phyloP scores from a whole-genome alignment of 208 protist species.

The Leishmania arabica region DNA sequence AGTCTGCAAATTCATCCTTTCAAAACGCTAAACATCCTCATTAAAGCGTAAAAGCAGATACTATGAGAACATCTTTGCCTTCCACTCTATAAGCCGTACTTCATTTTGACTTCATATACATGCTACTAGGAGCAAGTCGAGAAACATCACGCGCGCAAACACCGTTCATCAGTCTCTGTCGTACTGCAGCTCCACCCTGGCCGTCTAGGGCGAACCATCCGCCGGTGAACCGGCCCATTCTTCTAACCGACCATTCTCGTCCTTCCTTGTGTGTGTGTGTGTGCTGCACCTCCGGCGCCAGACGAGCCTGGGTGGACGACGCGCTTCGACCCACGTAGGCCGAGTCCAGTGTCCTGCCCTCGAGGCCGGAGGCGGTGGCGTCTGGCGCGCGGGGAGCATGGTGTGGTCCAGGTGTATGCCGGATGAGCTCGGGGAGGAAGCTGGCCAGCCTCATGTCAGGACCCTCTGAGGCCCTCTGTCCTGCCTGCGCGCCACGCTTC shows the following conservation, averaged over 20 bases:
- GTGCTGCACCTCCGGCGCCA: neutral
- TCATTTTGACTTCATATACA: too few relatives aligned
- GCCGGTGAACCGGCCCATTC: neutral
- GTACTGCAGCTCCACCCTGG: neutral
- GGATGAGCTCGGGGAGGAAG: too few relatives aligned
- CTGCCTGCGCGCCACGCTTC: too few relatives aligned
- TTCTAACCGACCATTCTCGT: neutral
- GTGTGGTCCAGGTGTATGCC: too few relatives aligned
- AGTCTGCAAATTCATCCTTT: neutral
- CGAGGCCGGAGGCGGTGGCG: neutral
- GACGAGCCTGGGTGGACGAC: neutral
- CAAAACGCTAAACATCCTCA: neutral
- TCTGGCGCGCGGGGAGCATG: too few relatives aligned
- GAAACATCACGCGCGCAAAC: neutral
- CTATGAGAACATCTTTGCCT: too few relatives aligned
- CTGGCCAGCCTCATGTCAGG: too few relatives aligned
- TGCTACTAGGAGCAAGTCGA: too few relatives aligned
- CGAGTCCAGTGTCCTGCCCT: neutral
- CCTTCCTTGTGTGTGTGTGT: neutral
- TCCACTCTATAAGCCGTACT: too few relatives aligned
- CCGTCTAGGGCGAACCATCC: neutral
- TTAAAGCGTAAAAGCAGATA: neutral
- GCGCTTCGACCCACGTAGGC: neutral
- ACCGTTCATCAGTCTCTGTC: neutral
- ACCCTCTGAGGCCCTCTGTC: too few relatives aligned